Evolutionary conservation across 495 filamentous ascomycete species (phyloP), one percentile per base, ranked within the genome.

Genomic region (Penicillium canescens): DNA sequence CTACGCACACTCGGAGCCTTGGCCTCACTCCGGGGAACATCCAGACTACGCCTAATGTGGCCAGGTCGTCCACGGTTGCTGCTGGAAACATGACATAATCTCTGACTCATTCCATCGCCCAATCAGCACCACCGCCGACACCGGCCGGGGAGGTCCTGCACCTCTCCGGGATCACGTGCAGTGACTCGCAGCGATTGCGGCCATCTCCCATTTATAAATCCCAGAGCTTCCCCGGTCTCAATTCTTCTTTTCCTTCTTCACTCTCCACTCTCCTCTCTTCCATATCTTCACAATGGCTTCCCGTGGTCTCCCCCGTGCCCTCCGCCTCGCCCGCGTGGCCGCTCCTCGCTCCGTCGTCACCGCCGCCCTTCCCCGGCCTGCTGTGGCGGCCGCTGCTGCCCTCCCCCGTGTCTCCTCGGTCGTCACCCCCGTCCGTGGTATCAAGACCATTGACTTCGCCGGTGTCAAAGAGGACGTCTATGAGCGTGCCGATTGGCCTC

Each of bases 401-500:
- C 55, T 64, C 28, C 62, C 65, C 59, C 74, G 71, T 54, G 70
- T 67, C 71, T 86, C 69, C 82, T 77, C 71, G 72, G 82, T 59
- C 74, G 78, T 62, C 67, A 75, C 80, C 58, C 80, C 67, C 58
- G 65, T 69, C 67, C 76, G 76, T 61, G 76, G 76, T 50, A 47
- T 78, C 56, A 78, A 78, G 70, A 72, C 70, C 59, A 76, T 78
- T 71, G 90, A 96, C 84, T 98, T 98, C 71, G 94, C 94, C 52
- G 94, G 91, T 58, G 78, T 79, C 50, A 90, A 92, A 76, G 94
- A 98, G 82, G 83, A 84, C 46, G 95, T 98, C 67, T 96, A 91
- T 66, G 94, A 98, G 86, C 92, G 94, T 76, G 89, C 84, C 60
- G 94, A 98, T 79, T 98, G 94, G 94, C 94, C 94, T 62, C 83